These are phyloP conservation scores for Cadophora gregata DNA, from an alignment of 2,329 filamentous ascomycete genomes.

Conservation along the genomic window DNA sequence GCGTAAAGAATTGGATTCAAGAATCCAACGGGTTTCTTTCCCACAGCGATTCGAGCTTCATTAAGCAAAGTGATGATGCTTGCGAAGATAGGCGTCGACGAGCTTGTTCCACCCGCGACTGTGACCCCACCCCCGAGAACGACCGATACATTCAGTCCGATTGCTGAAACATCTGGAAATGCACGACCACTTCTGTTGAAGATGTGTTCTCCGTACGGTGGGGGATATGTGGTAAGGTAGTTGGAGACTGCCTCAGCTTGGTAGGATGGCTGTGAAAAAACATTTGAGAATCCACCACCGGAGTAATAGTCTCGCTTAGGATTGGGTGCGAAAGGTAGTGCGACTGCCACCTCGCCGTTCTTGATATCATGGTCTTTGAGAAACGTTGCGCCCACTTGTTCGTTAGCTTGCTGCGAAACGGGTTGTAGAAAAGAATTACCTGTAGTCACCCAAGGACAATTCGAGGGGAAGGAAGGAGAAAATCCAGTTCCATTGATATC, in stretches of 20 bases:
- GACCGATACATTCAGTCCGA: slow-evolving; percentile 33
- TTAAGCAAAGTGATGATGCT: slow-evolving; percentile 55
- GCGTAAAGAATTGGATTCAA: slow-evolving; percentile 44
- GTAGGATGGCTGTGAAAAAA: slow-evolving; percentile 40
- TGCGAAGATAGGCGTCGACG: slow-evolving; percentile 60
- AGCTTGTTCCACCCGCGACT: slow-evolving; percentile 37
- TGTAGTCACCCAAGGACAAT: slow-evolving; percentile 70
- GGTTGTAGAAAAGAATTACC: slow-evolving; percentile 52
- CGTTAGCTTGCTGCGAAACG: not conserved
- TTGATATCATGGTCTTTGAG: slow-evolving; percentile 49
- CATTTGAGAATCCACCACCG: slow-evolving; percentile 56
- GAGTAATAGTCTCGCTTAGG: slow-evolving; percentile 48
- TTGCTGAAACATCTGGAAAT: slow-evolving; percentile 39
- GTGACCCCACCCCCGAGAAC: slow-evolving; percentile 30
- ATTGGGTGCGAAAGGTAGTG: slow-evolving; percentile 40
- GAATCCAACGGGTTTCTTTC: slow-evolving; percentile 46
- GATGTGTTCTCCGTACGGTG: slow-evolving; percentile 29
- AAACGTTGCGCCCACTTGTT: slow-evolving; percentile 31
- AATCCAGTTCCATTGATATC: slow-evolving; percentile 30
- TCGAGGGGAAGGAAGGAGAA: slow-evolving; percentile 63
- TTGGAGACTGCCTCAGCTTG: slow-evolving; percentile 34
- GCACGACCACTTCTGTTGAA: slow-evolving; percentile 38
- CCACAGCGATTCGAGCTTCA: slow-evolving; percentile 44
- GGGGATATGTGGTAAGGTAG: slow-evolving; percentile 36
- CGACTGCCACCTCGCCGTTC: slow-evolving; percentile 47